Evolutionary conservation across 768 basidiomycete genomes (phyloP).

Genomic region (Strobilomyces dryophilus): DNA sequence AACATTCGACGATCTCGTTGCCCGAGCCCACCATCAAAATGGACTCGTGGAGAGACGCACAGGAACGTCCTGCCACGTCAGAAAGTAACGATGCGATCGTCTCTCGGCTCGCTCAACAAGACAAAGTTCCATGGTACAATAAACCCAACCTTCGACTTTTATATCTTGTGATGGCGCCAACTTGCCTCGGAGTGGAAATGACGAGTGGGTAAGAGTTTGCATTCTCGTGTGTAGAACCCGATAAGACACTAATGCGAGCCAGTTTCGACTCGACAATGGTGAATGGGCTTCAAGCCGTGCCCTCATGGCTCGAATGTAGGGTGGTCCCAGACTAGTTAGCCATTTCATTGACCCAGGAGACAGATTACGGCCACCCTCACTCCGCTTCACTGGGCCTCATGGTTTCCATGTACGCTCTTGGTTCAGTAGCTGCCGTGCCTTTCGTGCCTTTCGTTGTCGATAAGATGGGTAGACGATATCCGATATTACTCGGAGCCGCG

Average conservation of each 20-base stretch:
- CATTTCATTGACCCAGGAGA: neutral
- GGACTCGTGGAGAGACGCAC: neutral
- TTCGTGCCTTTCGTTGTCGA: slow-evolving; percentile 18
- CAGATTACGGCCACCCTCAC: slow-evolving; percentile 51
- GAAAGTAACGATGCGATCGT: slow-evolving; percentile 13
- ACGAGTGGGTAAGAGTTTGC: slow-evolving; percentile 1
- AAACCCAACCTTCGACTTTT: slow-evolving; percentile 55
- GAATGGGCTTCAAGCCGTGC: slow-evolving; percentile 57
- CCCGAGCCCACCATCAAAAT: slow-evolving; percentile 3
- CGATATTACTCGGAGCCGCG: neutral
- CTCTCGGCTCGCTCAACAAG: slow-evolving; percentile 31
- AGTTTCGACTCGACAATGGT: slow-evolving; percentile 46
- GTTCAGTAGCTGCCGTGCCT: slow-evolving; percentile 50
- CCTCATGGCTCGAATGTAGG: slow-evolving; percentile 53
- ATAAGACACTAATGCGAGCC: neutral
- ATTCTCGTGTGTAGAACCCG: neutral
- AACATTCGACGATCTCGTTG: no score
- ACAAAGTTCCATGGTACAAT: slow-evolving; percentile 50
- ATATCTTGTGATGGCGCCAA: slow-evolving; percentile 53
- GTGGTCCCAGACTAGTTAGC: neutral
- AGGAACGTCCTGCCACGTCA: neutral
- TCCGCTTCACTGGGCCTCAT: slow-evolving; percentile 53
- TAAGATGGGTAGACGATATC: neutral
- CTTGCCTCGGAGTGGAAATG: neutral
- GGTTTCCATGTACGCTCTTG: slow-evolving; percentile 55